phyloP scores from a whole-genome alignment of 2,329 filamentous ascomycete species.

The Ilyonectria mors-panacis region DNA sequence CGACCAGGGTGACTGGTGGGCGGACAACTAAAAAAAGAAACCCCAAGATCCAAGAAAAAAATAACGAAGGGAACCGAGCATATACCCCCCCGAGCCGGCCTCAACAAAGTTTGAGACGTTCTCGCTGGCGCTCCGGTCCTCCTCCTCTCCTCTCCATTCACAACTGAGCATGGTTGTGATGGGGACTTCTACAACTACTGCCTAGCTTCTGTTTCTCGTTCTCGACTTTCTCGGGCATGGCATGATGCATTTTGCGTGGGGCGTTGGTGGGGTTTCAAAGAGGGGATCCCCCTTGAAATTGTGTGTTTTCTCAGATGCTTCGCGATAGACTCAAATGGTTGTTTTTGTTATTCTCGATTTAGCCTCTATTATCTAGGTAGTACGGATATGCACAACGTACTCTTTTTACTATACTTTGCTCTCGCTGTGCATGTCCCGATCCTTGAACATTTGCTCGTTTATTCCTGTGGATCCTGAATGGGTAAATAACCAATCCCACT shows the following conservation, averaged over 20 bases:
- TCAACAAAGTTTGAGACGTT: slow-evolving; percentile 34
- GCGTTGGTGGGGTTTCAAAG: slow-evolving; percentile 47
- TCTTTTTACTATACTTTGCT: slow-evolving; percentile 19
- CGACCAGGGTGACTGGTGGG: slow-evolving; percentile 96
- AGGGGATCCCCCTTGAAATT: slow-evolving; percentile 32
- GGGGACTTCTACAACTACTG: slow-evolving; percentile 5
- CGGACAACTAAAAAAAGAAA: slow-evolving; percentile 29
- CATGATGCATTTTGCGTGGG: slow-evolving; percentile 45
- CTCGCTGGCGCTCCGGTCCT: slow-evolving; percentile 31
- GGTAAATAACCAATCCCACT: not conserved
- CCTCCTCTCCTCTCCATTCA: not conserved
- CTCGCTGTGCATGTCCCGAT: not conserved
- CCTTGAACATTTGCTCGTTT: not conserved
- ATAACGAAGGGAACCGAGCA: slow-evolving; percentile 27
- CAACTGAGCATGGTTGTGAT: not conserved
- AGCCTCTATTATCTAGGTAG: slow-evolving; percentile 37
- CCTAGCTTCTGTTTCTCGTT: slow-evolving; percentile 40
- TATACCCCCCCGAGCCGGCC: slow-evolving; percentile 43
- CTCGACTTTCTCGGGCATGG: slow-evolving; percentile 40
- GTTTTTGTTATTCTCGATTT: slow-evolving; percentile 33
- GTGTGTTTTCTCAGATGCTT: slow-evolving; percentile 29
- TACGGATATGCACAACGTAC: slow-evolving; percentile 39
- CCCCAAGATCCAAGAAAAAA: slow-evolving; percentile 25
- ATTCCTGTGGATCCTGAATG: too few relatives aligned
- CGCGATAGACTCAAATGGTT: slow-evolving; percentile 36